phyloP scores from a whole-genome alignment of 768 basidiomycete species.

The Russula sp. region DNA sequence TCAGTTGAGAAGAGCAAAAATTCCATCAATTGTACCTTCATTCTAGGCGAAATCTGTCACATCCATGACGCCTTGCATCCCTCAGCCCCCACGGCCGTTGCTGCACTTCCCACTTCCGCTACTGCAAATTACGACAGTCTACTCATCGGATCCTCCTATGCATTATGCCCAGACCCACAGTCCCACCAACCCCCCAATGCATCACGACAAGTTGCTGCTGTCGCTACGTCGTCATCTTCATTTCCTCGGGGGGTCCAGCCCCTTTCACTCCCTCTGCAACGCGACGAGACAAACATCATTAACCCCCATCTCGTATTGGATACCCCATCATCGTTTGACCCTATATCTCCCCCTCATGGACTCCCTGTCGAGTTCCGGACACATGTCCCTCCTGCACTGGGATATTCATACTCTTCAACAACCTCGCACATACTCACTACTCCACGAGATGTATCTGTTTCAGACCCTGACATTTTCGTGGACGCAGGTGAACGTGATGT shows the following conservation, averaged over 20 bases:
- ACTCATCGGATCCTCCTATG: neutral
- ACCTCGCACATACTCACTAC: neutral
- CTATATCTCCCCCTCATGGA: neutral
- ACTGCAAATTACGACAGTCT: neutral
- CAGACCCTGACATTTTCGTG: neutral
- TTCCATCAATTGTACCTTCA: neutral
- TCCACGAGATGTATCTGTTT: neutral
- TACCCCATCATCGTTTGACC: too few relatives aligned
- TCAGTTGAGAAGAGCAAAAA: neutral
- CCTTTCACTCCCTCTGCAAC: neutral
- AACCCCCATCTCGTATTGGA: too few relatives aligned
- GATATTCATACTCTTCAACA: neutral
- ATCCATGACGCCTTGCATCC: neutral
- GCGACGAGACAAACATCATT: too few relatives aligned
- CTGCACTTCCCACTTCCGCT: neutral
- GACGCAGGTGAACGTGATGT: too few relatives aligned
- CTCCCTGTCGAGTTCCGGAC: neutral
- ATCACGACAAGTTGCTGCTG: neutral
- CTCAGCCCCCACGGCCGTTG: neutral
- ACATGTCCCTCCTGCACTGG: neutral
- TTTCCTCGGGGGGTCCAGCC: neutral
- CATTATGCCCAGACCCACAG: neutral
- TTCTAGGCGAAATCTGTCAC: neutral
- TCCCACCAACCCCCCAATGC: neutral
- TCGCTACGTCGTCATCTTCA: neutral